Evolutionary conservation across 345 rosid genomes (phyloP).

Genomic region (Pugionium cornutum): DNA sequence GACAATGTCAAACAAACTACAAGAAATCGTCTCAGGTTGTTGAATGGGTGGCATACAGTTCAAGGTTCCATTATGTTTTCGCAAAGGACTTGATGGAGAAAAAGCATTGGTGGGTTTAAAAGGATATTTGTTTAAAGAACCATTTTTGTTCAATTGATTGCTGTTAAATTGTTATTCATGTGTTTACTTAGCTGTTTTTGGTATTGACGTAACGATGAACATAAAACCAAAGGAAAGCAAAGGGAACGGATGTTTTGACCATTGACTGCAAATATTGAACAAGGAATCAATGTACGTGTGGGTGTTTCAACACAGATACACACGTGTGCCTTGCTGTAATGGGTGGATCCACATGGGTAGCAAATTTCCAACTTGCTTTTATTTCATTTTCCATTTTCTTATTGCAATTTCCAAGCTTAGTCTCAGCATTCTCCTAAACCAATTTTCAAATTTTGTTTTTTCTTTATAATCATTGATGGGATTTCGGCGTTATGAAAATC

Average conservation of each 20-base stretch:
- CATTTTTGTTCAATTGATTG: no score
- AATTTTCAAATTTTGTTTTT: constrained; percentile 9
- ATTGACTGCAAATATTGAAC: constrained; percentile 18
- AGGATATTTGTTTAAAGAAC: no score
- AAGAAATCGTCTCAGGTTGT: constrained; percentile 59
- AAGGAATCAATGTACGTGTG: constrained; percentile 36
- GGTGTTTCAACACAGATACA: neutral
- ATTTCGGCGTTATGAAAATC: neutral
- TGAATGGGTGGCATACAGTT: constrained; percentile 75
- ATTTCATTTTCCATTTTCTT: constrained; percentile 12
- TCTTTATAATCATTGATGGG: neutral
- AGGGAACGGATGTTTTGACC: constrained; percentile 30
- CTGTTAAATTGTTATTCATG: neutral
- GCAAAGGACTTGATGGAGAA: constrained; percentile 65
- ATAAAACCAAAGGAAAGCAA: no score
- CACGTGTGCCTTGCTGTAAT: constrained; percentile 42
- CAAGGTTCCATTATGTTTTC: constrained; percentile 73
- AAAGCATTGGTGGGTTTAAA: constrained; percentile 53
- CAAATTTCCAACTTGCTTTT: constrained; percentile 13
- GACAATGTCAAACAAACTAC: constrained; percentile 45
- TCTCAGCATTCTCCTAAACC: constrained; percentile 27
- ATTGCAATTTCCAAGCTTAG: constrained; percentile 24
- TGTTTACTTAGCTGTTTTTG: neutral
- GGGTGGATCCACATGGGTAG: constrained; percentile 36
- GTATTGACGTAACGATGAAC: no score